Evolutionary conservation across 75 land plant species (phyloP).

Genomic region (Cupressus sempervirens): DNA sequence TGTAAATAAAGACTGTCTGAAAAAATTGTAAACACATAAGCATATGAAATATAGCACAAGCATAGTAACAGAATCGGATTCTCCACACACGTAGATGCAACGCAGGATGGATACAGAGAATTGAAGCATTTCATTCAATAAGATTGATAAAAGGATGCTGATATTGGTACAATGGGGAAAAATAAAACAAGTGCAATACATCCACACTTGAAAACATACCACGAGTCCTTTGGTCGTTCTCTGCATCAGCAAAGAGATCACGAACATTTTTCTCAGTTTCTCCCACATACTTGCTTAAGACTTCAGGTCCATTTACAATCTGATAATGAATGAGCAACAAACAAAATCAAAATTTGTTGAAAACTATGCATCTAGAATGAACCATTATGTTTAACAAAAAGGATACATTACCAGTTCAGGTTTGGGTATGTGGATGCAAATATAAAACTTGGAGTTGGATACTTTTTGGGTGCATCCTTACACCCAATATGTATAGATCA

Average conservation of each 20-base stretch:
- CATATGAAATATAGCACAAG: not conserved
- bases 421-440: too few relatives aligned
- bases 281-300: slow-evolving; percentile 97
- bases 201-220: slow-evolving; percentile 40
- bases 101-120: not conserved
- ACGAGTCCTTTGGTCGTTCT: slow-evolving; percentile 75
- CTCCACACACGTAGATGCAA: not conserved
- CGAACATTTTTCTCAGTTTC: slow-evolving; percentile 99
- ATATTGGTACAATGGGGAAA: not conserved
- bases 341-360: not conserved
- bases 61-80: not conserved
- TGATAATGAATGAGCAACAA: slow-evolving; percentile 8
- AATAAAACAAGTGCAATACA: not conserved
- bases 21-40: not conserved
- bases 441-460: too few relatives aligned
- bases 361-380: not conserved
- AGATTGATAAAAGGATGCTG: not conserved
- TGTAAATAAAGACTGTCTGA: not conserved
- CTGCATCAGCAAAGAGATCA: slow-evolving; percentile 99
- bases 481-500: too few relatives aligned
- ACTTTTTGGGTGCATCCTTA: too few relatives aligned
- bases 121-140: not conserved
- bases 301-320: slow-evolving; percentile 99
- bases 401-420: not conserved
- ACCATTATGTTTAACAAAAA: not conserved